These are phyloP conservation scores for Boletus patriciae DNA, from an alignment of 768 basidiomycete species.

Conservation along the genomic window DNA sequence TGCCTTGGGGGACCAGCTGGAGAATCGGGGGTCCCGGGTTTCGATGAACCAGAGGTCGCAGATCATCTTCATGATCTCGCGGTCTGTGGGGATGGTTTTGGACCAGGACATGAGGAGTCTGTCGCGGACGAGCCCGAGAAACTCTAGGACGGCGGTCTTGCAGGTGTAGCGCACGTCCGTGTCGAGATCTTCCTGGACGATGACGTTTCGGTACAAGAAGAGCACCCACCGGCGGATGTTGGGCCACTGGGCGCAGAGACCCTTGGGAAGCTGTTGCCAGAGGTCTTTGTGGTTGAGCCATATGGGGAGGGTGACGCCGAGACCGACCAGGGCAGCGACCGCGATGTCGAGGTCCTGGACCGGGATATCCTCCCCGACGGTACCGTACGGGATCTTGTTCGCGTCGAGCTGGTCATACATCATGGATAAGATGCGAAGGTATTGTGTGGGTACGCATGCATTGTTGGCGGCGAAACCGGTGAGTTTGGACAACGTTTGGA, in stretches of 20 bases:
- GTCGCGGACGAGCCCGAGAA: slow-evolving; percentile 29
- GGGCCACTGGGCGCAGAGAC: slow-evolving; percentile 20
- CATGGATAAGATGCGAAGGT: slow-evolving; percentile 20
- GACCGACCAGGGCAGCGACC: slow-evolving; percentile 14
- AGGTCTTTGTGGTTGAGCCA: slow-evolving; percentile 23
- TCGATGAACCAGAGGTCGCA: slow-evolving; percentile 32
- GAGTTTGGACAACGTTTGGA: slow-evolving; percentile 16
- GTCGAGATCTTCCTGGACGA: slow-evolving; percentile 9
- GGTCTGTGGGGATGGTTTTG: slow-evolving; percentile 22
- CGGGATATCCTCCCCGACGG: slow-evolving; percentile 2
- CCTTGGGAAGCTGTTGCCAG: slow-evolving; percentile 12
- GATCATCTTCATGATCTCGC: slow-evolving; percentile 30
- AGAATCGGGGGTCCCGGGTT: slow-evolving; percentile 23
- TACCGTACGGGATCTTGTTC: slow-evolving; percentile 19
- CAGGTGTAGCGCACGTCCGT: slow-evolving; percentile 17
- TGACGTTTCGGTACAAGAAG: slow-evolving; percentile 19
- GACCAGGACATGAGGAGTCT: slow-evolving; percentile 29
- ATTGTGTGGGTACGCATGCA: slow-evolving; percentile 22
- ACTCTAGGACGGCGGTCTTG: slow-evolving; percentile 27
- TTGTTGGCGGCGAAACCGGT: slow-evolving; percentile 10
- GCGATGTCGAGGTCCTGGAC: slow-evolving; percentile 12
- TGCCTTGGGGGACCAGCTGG: slow-evolving; percentile 14
- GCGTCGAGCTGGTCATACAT: slow-evolving; percentile 24
- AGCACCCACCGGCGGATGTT: slow-evolving; percentile 30
- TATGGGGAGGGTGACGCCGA: slow-evolving; percentile 25